A percentile compares a stretch with the other conserved stretches of the same genome.
Conservation (phyloP, 768 basidiomycete species). For the Ramaria sp. region DNA sequence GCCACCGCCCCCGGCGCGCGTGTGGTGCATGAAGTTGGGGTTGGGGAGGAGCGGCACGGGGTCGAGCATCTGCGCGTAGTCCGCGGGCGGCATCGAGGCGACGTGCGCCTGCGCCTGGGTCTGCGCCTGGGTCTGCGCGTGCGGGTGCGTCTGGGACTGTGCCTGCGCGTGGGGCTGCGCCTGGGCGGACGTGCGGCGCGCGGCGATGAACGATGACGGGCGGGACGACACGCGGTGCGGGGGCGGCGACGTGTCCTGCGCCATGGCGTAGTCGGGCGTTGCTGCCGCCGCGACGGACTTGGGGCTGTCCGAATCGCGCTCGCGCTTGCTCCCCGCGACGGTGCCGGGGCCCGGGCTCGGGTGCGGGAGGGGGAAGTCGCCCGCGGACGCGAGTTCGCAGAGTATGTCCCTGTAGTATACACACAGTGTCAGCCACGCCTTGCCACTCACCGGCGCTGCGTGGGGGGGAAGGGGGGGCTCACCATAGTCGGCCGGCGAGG, state of each 20-base stretch:
- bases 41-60: background rate
- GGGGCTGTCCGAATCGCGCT: constrained; percentile 47
- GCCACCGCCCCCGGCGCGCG: background rate
- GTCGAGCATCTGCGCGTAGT: background rate
- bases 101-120: too few relatives aligned
- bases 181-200: background rate
- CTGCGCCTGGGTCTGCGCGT: too few relatives aligned
- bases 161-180: background rate
- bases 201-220: background rate
- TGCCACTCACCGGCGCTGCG: background rate
- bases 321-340: constrained; percentile 43
- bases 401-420: constrained; percentile 50
- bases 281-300: background rate
- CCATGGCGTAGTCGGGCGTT: background rate
- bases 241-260: background rate
- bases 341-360: too few relatives aligned
- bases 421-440: background rate
- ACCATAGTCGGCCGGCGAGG: constrained; percentile 40
- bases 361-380: constrained; percentile 58
- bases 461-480: too few relatives aligned
- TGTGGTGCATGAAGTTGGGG: background rate
- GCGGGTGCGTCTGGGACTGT: too few relatives aligned
- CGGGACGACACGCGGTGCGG: background rate
- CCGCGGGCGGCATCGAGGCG: background rate
- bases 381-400: constrained; percentile 61